These are phyloP conservation scores for Coemansia biformis DNA, from an alignment of 192 early-diverging fungal genomes.

Conservation along the genomic window DNA sequence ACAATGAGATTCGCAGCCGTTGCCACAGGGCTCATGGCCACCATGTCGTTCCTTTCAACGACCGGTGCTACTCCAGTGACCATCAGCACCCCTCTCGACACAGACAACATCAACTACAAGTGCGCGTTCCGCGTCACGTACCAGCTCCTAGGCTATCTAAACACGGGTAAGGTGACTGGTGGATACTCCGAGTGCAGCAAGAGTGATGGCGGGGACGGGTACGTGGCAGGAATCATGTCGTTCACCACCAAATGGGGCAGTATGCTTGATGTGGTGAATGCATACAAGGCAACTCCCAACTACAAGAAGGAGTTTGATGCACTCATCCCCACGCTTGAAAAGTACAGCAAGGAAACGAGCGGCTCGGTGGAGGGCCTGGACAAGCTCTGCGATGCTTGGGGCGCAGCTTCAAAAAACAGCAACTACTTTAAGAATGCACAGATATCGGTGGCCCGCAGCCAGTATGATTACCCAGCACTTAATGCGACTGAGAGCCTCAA, in stretches of 20 bases:
- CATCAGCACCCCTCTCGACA: too few relatives aligned
- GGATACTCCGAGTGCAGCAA: not conserved
- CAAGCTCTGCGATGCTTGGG: constrained; percentile 5
- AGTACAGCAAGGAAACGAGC: not conserved
- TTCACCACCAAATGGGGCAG: not conserved
- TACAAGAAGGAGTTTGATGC: constrained; percentile 3
- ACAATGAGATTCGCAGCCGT: too few relatives aligned
- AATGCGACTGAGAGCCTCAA: not conserved
- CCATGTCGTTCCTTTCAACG: too few relatives aligned
- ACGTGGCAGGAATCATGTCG: not conserved
- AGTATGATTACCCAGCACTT: not conserved
- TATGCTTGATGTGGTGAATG: not conserved
- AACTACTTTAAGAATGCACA: not conserved
- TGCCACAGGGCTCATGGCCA: too few relatives aligned
- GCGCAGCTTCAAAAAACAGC: not conserved
- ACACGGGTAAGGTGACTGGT: too few relatives aligned
- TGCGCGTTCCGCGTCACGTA: too few relatives aligned
- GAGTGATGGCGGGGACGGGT: constrained; percentile 1
- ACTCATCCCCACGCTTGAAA: not conserved
- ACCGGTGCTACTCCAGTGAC: too few relatives aligned
- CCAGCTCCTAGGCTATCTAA: too few relatives aligned
- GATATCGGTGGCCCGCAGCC: not conserved
- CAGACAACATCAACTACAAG: too few relatives aligned
- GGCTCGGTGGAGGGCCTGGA: constrained; percentile 3
- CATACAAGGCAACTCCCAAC: not conserved